Conservation (phyloP, 2,329 filamentous ascomycete genomes). For the Pseudocercospora musae region DNA sequence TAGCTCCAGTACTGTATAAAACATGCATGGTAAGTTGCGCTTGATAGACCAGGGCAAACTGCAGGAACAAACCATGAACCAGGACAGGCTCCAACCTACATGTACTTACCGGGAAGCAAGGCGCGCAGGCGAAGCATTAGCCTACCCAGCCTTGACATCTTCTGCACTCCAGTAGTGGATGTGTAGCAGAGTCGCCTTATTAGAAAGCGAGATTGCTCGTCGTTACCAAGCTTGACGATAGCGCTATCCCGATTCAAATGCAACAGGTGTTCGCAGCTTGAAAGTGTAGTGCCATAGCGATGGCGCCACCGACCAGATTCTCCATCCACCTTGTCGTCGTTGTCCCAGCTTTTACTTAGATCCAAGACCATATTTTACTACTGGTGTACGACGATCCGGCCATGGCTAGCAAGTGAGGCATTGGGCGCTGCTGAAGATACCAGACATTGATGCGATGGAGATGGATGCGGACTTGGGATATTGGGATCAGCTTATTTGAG, state of each 20-base stretch:
- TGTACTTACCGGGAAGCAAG: background rate
- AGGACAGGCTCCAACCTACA: background rate
- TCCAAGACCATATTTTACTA: too few species aligned
- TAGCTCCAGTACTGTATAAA: background rate
- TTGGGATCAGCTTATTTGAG: background rate
- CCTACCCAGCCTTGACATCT: too few species aligned
- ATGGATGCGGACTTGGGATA: background rate
- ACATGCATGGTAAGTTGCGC: background rate
- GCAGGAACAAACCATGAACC: slow-evolving; percentile 4
- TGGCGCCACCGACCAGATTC: too few species aligned
- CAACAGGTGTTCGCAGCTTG: too few species aligned
- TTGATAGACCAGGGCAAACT: background rate
- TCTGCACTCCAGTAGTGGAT: background rate
- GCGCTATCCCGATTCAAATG: background rate
- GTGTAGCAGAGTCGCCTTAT: slow-evolving; percentile 4
- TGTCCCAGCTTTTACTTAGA: too few species aligned
- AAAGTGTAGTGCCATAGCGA: too few species aligned
- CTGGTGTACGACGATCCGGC: too few species aligned
- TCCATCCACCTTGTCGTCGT: too few species aligned
- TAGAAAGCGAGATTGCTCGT: slow-evolving; percentile 2
- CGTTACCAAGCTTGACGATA: background rate
- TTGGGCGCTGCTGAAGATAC: too few species aligned
- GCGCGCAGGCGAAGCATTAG: too few species aligned
- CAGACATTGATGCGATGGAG: too few species aligned
- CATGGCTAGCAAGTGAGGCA: too few species aligned